These are phyloP conservation scores for Aspergillus terreus DNA, from an alignment of 2,329 filamentous ascomycete genomes.

Conservation along the genomic window DNA sequence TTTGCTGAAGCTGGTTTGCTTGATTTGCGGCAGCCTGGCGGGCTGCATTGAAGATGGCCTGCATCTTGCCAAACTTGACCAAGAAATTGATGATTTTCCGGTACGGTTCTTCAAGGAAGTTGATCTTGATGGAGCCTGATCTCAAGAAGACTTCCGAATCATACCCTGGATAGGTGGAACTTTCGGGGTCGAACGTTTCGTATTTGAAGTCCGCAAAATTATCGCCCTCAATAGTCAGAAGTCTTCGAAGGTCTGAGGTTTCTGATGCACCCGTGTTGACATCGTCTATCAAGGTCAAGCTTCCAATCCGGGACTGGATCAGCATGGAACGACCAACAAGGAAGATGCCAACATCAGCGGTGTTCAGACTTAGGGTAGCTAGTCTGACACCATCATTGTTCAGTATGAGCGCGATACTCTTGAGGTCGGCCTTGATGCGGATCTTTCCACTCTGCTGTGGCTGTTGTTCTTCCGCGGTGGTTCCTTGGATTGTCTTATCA, in stretches of 20 bases:
- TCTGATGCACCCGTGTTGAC: constrained; percentile 85
- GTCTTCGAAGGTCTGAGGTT: constrained; percentile 73
- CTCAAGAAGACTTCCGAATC: constrained; percentile 87
- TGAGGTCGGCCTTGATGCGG: constrained; percentile 86
- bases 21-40: constrained; percentile 91
- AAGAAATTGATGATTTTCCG: constrained; percentile 96
- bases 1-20: constrained; percentile 89
- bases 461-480: constrained; percentile 22
- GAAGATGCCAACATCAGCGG: constrained; percentile 87
- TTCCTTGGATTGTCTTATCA: constrained; percentile 26
- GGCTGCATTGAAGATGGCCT: constrained; percentile 96
- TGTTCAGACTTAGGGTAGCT: constrained; percentile 87
- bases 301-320: constrained; percentile 79
- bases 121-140: constrained; percentile 92
- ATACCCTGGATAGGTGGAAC: constrained; percentile 82
- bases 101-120: constrained; percentile 96
- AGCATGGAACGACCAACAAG: constrained; percentile 82
- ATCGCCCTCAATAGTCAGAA: constrained; percentile 92
- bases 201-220: constrained; percentile 97
- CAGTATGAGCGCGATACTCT: constrained; percentile 87
- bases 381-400: constrained; percentile 97
- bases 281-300: constrained; percentile 86
- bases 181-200: constrained; percentile 81
- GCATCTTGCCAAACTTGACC: constrained; percentile 99
- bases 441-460: constrained; percentile 64